A percentile compares a stretch with the other conserved stretches of the same genome.
Evolutionary conservation across 2,329 filamentous ascomycete species (phyloP).

Genomic region (Pseudogymnoascus sp.): DNA sequence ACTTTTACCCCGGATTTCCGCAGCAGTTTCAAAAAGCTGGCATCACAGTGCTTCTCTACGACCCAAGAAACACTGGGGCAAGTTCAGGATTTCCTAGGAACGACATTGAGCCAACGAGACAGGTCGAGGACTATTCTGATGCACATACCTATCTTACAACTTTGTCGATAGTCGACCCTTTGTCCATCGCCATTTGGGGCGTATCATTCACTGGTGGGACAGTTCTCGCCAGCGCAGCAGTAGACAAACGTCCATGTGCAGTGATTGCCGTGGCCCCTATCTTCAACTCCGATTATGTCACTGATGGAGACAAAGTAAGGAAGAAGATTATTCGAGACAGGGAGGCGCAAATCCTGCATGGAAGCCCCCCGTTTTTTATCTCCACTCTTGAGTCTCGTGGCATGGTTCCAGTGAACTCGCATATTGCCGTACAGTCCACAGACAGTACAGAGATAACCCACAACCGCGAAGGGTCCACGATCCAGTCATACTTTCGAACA

Average conservation of each 20-base stretch:
- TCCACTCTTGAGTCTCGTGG: background rate
- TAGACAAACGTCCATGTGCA: constrained; percentile 31
- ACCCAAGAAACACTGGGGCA: constrained; percentile 27
- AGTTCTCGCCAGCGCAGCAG: constrained; percentile 31
- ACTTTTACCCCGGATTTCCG: constrained; percentile 18
- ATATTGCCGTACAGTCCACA: background rate
- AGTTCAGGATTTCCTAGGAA: constrained; percentile 27
- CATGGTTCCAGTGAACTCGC: background rate
- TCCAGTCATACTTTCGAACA: background rate
- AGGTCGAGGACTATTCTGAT: constrained; percentile 30
- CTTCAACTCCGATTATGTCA: background rate
- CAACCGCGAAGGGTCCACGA: background rate
- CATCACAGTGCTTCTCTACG: constrained; percentile 31
- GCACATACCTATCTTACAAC: constrained; percentile 30
- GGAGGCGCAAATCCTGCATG: background rate
- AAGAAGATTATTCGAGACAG: constrained; percentile 5
- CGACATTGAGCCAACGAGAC: constrained; percentile 26
- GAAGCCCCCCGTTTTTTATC: background rate
- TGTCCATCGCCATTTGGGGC: constrained; percentile 32
- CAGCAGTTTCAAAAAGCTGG: constrained; percentile 19
- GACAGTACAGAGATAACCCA: background rate
- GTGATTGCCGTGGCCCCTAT: constrained; percentile 22
- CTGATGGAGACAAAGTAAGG: background rate
- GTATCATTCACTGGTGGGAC: constrained; percentile 30
- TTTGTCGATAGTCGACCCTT: constrained; percentile 25